Base-by-base conservation (phyloP, 345 rosid genomes). In the Aquilaria malaccensis region DNA sequence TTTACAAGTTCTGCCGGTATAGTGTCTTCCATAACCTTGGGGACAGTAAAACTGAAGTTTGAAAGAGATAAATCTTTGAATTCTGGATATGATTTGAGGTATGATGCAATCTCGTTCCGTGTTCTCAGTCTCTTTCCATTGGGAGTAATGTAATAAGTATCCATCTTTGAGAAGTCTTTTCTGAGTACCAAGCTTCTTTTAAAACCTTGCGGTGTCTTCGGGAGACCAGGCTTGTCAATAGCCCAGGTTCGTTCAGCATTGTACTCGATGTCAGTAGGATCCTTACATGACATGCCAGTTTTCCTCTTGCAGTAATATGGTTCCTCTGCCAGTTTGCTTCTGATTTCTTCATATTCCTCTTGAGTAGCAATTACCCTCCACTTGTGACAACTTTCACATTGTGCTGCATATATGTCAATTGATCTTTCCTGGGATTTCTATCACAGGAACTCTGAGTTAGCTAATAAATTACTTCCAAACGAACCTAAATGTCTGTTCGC, bases 131-230 rank as follows among this genome's bases (percentile, higher is more conserved):
- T 91, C 76, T 88, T 91, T 15, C 98, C 98, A 0, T 88, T 76
- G 0, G 90, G 84, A 3, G 96, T 74, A 0, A 91, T 72, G 77
- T 88, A 91, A 79, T 91, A 88, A 14, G 95, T 83, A 64, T 91
- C 98, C 80, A 91, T 69, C 79, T 85, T 91, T n/a, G 96, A 86
- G 75, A 73, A 86, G 61, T 91, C 98, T 64, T 47, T 79, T 48
- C 98, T 70, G 2, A 91, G 85, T 52, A 84, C 76, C 63, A 91
- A 74, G 67, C 80, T 82, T 61, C 98, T 72, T 76, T 78, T 85
- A 77, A 91, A 91, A 61, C 98, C 98, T 68, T 58, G 64, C 0
- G 98, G 98, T 37, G 43, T 37, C 43, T 37, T 37, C 7, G 43
- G 43, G 5, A 37, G 7, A 37, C 43, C 43, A 37, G 96, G 96